phyloP scores from a whole-genome alignment of 2,329 filamentous ascomycete species.

The Pyrenophora tritici-repentis region DNA sequence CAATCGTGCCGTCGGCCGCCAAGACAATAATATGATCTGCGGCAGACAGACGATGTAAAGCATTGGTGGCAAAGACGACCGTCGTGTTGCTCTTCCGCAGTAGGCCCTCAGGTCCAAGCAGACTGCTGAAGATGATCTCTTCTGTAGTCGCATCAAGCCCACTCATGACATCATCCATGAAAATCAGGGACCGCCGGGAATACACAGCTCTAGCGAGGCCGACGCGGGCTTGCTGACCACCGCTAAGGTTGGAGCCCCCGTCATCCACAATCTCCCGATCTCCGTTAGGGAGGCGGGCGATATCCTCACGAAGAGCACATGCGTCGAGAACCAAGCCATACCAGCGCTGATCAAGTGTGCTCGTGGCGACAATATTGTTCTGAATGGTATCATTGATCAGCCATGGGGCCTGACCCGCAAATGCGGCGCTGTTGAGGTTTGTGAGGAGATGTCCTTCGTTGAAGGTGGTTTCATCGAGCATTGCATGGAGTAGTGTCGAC shows the following conservation, averaged over 20 bases:
- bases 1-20: conserved; percentile 33
- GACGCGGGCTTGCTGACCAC: conserved; percentile 56
- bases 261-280: conserved; percentile 48
- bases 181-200: conserved; percentile 47
- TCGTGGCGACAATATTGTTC: background rate
- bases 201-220: conserved; percentile 57
- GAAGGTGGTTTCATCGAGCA: background rate
- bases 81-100: conserved; percentile 39
- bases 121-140: conserved; percentile 50
- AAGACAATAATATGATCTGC: conserved; percentile 51
- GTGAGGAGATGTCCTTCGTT: background rate
- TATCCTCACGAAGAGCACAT: background rate
- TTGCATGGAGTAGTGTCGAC: background rate
- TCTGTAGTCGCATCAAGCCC: conserved; percentile 54
- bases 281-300: background rate
- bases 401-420: background rate
- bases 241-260: conserved; percentile 54
- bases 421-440: background rate
- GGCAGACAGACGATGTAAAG: conserved; percentile 30
- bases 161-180: conserved; percentile 56
- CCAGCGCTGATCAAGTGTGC: background rate
- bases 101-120: conserved; percentile 51
- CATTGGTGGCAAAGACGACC: conserved; percentile 20
- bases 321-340: background rate
- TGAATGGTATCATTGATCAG: background rate